These are phyloP conservation scores for Amaranthus cruentus DNA, from an alignment of 148 eudicot species.

Conservation along the genomic window DNA sequence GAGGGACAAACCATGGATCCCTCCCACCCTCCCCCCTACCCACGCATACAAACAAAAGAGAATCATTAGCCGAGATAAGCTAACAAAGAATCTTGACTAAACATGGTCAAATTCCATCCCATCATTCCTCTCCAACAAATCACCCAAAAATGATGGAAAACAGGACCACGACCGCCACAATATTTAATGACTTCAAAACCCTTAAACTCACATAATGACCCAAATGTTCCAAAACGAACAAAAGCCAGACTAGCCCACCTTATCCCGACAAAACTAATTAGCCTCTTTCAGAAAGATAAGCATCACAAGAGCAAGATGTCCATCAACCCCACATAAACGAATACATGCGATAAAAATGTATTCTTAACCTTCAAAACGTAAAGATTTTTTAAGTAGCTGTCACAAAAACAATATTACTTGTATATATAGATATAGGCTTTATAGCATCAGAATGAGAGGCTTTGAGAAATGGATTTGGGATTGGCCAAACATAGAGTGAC, in stretches of 20 bases:
- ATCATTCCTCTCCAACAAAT: not conserved
- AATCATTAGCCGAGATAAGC: not conserved
- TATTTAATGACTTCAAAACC: not conserved
- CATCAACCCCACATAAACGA: not conserved
- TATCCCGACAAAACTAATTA: not conserved
- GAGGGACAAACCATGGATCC: not conserved
- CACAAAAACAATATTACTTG: not conserved
- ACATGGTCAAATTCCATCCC: not conserved
- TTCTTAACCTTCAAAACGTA: not conserved
- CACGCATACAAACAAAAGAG: too few species aligned
- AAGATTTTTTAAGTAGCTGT: not conserved
- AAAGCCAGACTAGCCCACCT: not conserved
- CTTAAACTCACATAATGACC: not conserved
- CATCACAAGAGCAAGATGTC: not conserved
- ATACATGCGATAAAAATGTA: not conserved
- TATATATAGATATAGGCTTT: not conserved
- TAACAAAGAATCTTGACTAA: not conserved
- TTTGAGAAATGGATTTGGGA: not conserved
- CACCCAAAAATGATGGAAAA: not conserved
- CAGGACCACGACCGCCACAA: not conserved
- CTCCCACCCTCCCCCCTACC: too few species aligned
- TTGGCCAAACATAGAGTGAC: not conserved
- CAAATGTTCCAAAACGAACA: not conserved
- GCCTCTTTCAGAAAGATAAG: not conserved
- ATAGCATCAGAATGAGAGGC: not conserved